Evolutionary conservation across 306 rosid species (phyloP), one percentile per base, ranked within the genome.

Genomic region (Lathyrus aphaca): DNA sequence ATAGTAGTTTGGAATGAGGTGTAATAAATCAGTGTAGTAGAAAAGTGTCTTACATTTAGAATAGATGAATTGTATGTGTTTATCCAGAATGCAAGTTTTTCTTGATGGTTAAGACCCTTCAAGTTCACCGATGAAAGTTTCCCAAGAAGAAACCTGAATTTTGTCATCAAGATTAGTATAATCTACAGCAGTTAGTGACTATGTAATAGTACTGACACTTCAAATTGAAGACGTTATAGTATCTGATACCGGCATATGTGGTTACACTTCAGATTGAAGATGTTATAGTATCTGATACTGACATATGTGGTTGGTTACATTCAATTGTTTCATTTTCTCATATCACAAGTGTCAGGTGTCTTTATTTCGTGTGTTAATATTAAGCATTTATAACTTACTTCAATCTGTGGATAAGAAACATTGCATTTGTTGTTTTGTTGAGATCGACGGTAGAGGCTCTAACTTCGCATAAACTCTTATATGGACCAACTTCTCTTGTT

Each of bases 1-100:
- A 23, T 23, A n/a, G n/a, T n/a, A n/a, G n/a, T n/a, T 23, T 23
- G 25, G 3, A 23, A 23, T 23, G 25, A 23, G 25, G 2, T 23
- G 2, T 23, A 30, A 62, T 38, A 18, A 64, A 71, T 19, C 21
- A 68, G 39, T 29, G 30, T 43, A 30, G 54, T 13, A 76, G 71
- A 69, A 74, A 57, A 23, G 72, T 69, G 18, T 58, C 85, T 80
- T 82, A 94, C 99, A 77, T 87, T 88, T 84, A 94, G 75, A 82
- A 85, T 88, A 86, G 97, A 94, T 69, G 99, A 84, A 79, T 94
- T 94, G 12, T 90, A 88, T 72, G 72, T 88, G 81, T 94, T 94
- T 51, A 94, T 90, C 99, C 99, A 94, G 81, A 94, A 94, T 63
- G 99, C 97, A 73, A 94, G 96, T 84, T 88, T 94, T 79, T 94